These are phyloP conservation scores for Oryza longistaminata DNA, from an alignment of 176 grass and related monocot genomes.

Conservation along the genomic window DNA sequence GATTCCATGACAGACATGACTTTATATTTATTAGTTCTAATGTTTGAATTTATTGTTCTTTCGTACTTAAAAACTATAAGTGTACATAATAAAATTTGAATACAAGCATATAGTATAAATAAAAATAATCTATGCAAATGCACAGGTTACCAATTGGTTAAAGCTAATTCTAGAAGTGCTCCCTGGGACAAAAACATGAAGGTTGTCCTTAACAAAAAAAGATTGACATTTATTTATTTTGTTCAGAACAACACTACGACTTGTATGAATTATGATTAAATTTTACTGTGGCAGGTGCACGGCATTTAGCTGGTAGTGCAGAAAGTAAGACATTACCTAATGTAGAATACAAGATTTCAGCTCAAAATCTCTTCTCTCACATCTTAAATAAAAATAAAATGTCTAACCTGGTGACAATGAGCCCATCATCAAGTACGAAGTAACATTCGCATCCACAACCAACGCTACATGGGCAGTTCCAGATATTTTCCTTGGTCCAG, in stretches of 20 bases:
- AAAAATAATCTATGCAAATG: neutral
- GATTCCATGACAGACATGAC: neutral
- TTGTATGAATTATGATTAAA: neutral
- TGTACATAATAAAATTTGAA: neutral
- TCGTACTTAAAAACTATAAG: neutral
- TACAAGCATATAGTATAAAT: neutral
- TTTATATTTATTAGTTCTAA: neutral
- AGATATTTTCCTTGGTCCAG: slow-evolving; percentile 63
- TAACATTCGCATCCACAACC: slow-evolving; percentile 98
- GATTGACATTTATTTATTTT: neutral
- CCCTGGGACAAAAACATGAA: neutral
- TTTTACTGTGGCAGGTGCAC: neutral
- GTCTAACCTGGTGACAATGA: slow-evolving; percentile 91
- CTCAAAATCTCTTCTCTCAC: slow-evolving; percentile 7
- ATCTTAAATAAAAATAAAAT: slow-evolving; percentile 24
- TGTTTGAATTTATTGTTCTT: neutral
- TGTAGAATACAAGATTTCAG: slow-evolving; percentile 18
- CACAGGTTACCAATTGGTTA: neutral
- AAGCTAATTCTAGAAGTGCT: neutral
- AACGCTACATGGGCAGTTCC: slow-evolving; percentile 84
- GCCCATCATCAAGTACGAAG: slow-evolving; percentile 99
- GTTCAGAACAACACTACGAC: neutral
- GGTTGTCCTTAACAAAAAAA: neutral
- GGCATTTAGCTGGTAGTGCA: neutral
- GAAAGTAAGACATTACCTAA: neutral